Evolutionary conservation across 2,329 filamentous ascomycete genomes (phyloP).

Genomic region (Aspergillus felis): DNA sequence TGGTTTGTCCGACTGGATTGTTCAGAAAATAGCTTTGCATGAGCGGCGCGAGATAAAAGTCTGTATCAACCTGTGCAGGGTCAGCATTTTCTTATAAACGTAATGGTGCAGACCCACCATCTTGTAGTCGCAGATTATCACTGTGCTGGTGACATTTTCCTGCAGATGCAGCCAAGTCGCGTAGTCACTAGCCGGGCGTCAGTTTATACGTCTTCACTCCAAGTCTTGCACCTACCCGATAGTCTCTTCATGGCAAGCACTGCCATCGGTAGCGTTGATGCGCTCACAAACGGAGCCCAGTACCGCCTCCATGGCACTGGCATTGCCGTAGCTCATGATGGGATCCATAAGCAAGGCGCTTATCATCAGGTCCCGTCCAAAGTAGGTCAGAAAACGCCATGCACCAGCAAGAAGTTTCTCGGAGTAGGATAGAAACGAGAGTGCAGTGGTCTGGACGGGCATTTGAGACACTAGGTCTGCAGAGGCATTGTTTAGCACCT

Average conservation of each 20-base stretch:
- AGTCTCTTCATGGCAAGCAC: slow-evolving; percentile 62
- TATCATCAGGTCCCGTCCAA: slow-evolving; percentile 64
- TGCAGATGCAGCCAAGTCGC: slow-evolving; percentile 57
- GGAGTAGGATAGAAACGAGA: slow-evolving; percentile 62
- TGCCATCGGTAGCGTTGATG: slow-evolving; percentile 57
- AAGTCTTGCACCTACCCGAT: slow-evolving; percentile 42
- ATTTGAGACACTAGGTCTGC: slow-evolving; percentile 15
- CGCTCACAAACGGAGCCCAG: slow-evolving; percentile 59
- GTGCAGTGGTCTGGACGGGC: slow-evolving; percentile 47
- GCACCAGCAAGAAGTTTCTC: slow-evolving; percentile 61
- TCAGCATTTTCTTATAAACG: background rate
- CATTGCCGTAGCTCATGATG: slow-evolving; percentile 54
- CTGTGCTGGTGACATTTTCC: slow-evolving; percentile 50
- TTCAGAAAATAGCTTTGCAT: background rate
- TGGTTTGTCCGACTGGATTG: background rate
- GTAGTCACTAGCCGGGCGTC: slow-evolving; percentile 48
- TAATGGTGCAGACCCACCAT: slow-evolving; percentile 39
- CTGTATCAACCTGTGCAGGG: background rate
- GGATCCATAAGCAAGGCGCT: slow-evolving; percentile 55
- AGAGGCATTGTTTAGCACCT: background rate
- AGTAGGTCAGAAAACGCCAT: slow-evolving; percentile 65
- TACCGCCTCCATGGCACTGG: slow-evolving; percentile 57
- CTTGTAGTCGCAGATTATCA: slow-evolving; percentile 54
- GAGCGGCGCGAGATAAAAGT: background rate
- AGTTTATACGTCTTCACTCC: background rate